Conservation (phyloP, 306 rosid species). For the Citrullus amarus region DNA sequence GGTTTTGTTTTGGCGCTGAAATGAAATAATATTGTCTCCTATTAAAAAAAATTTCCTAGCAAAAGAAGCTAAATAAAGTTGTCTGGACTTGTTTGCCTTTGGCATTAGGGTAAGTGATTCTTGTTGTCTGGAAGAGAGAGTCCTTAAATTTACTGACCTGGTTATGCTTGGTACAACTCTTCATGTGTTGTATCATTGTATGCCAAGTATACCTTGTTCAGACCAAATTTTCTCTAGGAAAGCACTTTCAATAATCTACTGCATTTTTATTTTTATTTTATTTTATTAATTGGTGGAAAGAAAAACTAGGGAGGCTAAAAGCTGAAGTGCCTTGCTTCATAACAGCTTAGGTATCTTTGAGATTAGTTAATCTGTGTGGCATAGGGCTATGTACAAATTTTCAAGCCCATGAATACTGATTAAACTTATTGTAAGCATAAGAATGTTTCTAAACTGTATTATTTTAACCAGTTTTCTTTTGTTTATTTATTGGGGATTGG, state of each 20-base stretch:
- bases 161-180: neutral
- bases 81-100: neutral
- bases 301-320: neutral
- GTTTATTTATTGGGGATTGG: neutral
- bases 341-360: neutral
- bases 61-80: neutral
- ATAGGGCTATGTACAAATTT: neutral
- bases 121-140: neutral
- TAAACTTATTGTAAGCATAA: neutral
- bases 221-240: neutral
- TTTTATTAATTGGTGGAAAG: neutral
- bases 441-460: neutral
- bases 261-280: too few species aligned
- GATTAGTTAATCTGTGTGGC: neutral
- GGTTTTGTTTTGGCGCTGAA: neutral
- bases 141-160: neutral
- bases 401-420: neutral
- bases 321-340: neutral
- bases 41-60: neutral
- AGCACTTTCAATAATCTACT: neutral
- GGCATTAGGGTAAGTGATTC: neutral
- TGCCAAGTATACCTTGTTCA: neutral
- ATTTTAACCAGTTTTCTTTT: neutral
- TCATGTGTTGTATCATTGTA: neutral
- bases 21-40: neutral